Percentiles rank a stretch among this genome's conserved stretches.
These are phyloP conservation scores for Eutrema heterophyllum DNA, from an alignment of 345 rosid genomes.

Conservation along the genomic window DNA sequence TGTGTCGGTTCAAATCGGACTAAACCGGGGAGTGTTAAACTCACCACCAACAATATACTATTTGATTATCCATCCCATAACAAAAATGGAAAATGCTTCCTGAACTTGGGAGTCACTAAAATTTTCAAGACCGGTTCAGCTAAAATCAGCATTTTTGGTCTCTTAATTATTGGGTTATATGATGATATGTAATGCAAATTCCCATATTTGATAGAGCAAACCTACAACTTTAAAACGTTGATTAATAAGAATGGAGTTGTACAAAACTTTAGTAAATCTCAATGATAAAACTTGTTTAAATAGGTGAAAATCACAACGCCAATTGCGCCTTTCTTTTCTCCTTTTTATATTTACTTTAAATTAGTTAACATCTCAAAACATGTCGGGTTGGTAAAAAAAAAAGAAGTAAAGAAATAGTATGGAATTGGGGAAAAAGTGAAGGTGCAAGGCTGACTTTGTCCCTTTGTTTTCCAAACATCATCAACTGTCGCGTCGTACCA, in stretches of 20 bases:
- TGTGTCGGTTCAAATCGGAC: no score
- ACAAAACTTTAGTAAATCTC: background rate
- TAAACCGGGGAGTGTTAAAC: no score
- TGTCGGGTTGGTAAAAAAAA: slow-evolving; percentile 21
- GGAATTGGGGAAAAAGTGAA: background rate
- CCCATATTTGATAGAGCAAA: background rate
- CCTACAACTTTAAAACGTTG: background rate
- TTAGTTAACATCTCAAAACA: slow-evolving; percentile 6
- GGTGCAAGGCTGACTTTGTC: slow-evolving; percentile 25
- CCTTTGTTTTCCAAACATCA: slow-evolving; percentile 21
- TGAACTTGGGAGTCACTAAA: no score
- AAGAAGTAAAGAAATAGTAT: background rate
- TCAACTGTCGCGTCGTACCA: slow-evolving; percentile 28
- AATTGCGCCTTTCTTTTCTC: slow-evolving; percentile 22
- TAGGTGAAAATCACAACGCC: slow-evolving; percentile 24
- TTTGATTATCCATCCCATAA: no score
- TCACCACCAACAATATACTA: no score
- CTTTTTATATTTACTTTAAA: background rate
- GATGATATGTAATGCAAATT: background rate
- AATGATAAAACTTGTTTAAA: background rate
- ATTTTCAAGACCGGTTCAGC: no score
- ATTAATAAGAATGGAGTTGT: background rate
- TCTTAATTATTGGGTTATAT: background rate
- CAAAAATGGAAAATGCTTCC: no score
- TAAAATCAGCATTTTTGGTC: no score